Evolutionary conservation across 1,284 basidiomycete species (phyloP).

Genomic region (Trametes sp.): DNA sequence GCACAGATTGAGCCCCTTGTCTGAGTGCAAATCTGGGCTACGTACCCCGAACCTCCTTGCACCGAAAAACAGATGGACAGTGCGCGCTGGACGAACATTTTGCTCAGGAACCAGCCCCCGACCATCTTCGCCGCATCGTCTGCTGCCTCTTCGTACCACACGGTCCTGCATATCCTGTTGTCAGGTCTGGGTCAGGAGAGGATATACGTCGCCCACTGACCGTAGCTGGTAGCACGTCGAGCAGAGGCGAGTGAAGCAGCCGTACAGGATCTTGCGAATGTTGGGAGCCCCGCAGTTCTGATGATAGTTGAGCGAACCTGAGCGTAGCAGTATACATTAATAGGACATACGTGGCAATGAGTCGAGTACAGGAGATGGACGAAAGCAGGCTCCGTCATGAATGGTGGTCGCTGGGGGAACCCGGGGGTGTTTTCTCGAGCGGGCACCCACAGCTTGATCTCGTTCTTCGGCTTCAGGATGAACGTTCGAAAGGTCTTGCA

Average conservation of each 20-base stretch:
- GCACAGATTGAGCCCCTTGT: no score
- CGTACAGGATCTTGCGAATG: not conserved
- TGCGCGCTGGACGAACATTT: no score
- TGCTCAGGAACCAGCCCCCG: no score
- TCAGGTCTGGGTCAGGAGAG: not conserved
- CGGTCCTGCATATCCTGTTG: not conserved
- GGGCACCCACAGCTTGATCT: conserved; percentile 7
- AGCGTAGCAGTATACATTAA: not conserved
- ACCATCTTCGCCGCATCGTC: not conserved
- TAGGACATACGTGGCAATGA: conserved; percentile 8
- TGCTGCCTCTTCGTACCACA: not conserved
- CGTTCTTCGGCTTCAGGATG: not conserved
- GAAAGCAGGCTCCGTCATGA: conserved; percentile 12
- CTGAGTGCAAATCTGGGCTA: no score
- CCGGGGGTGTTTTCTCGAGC: not conserved
- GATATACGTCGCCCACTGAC: not conserved
- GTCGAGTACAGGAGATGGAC: conserved; percentile 9
- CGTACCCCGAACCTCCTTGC: no score
- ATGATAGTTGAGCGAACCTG: not conserved
- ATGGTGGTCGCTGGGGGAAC: conserved; percentile 7
- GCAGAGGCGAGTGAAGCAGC: not conserved
- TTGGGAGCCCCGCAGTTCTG: not conserved
- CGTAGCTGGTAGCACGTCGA: not conserved
- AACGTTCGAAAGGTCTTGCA: conserved; percentile 7
- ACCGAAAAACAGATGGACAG: no score